These are phyloP conservation scores for Russula dissimulans DNA, from an alignment of 768 basidiomycete species.

Conservation along the genomic window DNA sequence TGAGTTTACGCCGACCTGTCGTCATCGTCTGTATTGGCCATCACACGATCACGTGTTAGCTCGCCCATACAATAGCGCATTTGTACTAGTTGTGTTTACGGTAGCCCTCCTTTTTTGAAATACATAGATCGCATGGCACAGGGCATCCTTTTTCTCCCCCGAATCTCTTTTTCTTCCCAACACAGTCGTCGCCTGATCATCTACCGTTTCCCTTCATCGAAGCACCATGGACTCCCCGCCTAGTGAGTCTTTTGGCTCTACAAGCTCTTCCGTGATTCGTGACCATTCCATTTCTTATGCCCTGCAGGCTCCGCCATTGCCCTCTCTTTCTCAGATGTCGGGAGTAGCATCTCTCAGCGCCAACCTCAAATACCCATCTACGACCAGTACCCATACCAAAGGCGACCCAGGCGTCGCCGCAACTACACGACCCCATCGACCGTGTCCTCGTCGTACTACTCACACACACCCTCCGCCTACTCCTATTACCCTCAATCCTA, in stretches of 20 bases:
- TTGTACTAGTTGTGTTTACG: not conserved
- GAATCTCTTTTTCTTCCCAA: not conserved
- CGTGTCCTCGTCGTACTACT: not conserved
- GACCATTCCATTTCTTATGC: too few relatives aligned
- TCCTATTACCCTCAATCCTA: too few relatives aligned
- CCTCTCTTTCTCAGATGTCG: not conserved
- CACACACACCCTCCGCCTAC: not conserved
- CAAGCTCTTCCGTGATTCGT: too few relatives aligned
- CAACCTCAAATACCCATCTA: not conserved
- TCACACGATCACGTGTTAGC: too few relatives aligned
- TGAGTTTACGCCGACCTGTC: too few relatives aligned
- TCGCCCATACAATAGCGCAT: too few relatives aligned
- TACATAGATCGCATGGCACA: not conserved
- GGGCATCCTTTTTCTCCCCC: not conserved
- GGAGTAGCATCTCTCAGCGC: not conserved
- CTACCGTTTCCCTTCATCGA: not conserved
- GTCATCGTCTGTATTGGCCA: too few relatives aligned
- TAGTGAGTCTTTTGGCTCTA: too few relatives aligned
- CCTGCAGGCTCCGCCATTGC: too few relatives aligned
- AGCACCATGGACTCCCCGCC: not conserved
- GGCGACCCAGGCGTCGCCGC: not conserved
- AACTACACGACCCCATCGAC: not conserved
- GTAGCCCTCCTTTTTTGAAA: not conserved
- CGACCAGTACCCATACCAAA: not conserved
- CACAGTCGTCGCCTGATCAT: not conserved